Conservation (phyloP, 306 rosid species). For the Vigna nakashimae region DNA sequence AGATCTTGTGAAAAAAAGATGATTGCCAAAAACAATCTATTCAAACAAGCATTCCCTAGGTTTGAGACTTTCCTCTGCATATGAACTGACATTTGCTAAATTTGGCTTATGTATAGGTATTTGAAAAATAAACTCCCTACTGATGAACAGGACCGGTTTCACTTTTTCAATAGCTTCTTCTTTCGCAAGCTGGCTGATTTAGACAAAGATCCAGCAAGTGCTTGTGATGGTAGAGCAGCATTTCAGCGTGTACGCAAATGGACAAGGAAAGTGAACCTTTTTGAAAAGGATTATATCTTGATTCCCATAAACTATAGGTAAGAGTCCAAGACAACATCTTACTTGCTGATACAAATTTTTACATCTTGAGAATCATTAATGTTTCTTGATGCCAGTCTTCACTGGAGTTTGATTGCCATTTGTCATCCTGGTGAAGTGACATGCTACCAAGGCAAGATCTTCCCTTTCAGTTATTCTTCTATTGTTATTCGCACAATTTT, state of each 20-base stretch:
- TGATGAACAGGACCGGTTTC: constrained; percentile 55
- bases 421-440: constrained; percentile 75
- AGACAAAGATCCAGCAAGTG: constrained; percentile 67
- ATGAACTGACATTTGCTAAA: constrained; percentile 35
- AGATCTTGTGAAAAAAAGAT: background rate
- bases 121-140: constrained; percentile 59
- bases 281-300: constrained; percentile 71
- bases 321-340: constrained; percentile 37
- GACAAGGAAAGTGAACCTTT: constrained; percentile 73
- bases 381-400: constrained; percentile 60
- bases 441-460: constrained; percentile 54
- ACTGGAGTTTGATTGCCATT: constrained; percentile 81
- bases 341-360: constrained; percentile 26
- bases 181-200: constrained; percentile 84
- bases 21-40: background rate
- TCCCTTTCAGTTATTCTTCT: constrained; percentile 37
- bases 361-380: constrained; percentile 35
- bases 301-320: constrained; percentile 79
- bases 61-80: constrained; percentile 19
- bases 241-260: constrained; percentile 72
- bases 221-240: constrained; percentile 68
- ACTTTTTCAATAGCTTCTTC: constrained; percentile 83
- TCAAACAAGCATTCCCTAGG: background rate
- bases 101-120: constrained; percentile 57
- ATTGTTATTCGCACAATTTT: constrained; percentile 26